Evolutionary conservation across 2,329 filamentous ascomycete species (phyloP).

Genomic region (Fonsecaea nubica): DNA sequence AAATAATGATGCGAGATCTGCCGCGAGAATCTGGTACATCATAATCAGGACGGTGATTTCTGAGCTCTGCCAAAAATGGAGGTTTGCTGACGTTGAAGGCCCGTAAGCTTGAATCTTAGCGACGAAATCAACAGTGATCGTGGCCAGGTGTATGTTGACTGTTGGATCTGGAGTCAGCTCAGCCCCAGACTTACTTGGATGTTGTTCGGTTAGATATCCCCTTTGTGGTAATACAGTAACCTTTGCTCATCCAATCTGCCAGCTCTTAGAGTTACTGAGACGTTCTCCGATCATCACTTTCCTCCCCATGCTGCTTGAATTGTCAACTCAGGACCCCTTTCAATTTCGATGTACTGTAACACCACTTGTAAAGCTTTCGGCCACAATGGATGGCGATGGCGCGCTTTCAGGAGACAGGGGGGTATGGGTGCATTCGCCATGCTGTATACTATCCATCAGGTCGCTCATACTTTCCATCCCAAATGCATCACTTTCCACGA

Average conservation of each 20-base stretch:
- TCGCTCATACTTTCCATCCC: too few species aligned
- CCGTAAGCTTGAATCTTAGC: neutral
- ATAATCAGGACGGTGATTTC: neutral
- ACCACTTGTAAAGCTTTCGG: too few species aligned
- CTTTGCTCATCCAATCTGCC: neutral
- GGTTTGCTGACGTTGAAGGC: neutral
- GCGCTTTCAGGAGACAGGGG: too few species aligned
- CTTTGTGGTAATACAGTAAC: neutral
- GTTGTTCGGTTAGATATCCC: neutral
- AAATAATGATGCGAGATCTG: neutral
- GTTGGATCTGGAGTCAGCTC: neutral
- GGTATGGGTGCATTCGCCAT: too few species aligned
- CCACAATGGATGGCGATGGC: too few species aligned
- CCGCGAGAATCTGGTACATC: neutral
- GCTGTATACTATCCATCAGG: too few species aligned
- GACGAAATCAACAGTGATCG: neutral
- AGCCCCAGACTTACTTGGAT: neutral
- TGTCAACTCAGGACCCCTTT: too few species aligned
- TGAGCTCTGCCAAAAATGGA: neutral
- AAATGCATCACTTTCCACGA: neutral
- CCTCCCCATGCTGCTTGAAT: neutral
- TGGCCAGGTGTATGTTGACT: neutral
- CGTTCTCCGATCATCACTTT: neutral
- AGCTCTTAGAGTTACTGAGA: neutral
- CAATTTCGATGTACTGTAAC: too few species aligned